These are phyloP conservation scores for Pythium rishiriense DNA, from an alignment of 352 stramenopile species.

Conservation along the genomic window DNA sequence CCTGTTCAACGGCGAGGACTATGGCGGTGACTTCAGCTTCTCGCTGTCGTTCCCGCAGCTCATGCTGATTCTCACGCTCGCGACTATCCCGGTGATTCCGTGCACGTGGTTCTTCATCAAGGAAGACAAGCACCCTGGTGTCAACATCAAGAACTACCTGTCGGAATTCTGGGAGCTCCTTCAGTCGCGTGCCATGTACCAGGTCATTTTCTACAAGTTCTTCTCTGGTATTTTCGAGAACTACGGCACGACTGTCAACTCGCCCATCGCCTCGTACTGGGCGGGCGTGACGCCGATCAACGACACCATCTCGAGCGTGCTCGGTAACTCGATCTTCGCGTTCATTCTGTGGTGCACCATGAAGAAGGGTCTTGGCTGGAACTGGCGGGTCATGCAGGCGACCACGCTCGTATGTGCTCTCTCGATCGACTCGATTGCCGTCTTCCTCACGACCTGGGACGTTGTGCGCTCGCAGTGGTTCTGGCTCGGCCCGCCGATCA, in stretches of 20 bases:
- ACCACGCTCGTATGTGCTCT: background rate
- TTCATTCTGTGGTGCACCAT: slow-evolving; percentile 22
- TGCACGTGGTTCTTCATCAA: slow-evolving; percentile 34
- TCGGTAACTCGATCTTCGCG: slow-evolving; percentile 31
- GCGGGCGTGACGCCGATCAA: slow-evolving; percentile 40
- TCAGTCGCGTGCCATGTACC: slow-evolving; percentile 18
- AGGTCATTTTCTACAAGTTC: slow-evolving; percentile 14
- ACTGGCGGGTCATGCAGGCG: slow-evolving; percentile 6
- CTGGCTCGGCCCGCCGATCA: too few relatives aligned
- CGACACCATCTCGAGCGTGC: slow-evolving; percentile 34
- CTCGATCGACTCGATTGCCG: slow-evolving; percentile 11
- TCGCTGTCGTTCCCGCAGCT: slow-evolving; percentile 11
- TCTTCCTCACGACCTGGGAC: too few relatives aligned
- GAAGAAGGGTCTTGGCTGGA: too few relatives aligned
- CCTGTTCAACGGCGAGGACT: slow-evolving; percentile 32
- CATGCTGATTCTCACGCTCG: slow-evolving; percentile 12
- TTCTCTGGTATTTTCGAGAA: slow-evolving; percentile 26
- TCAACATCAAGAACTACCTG: slow-evolving; percentile 26
- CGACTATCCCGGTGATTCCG: slow-evolving; percentile 18
- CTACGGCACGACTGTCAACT: slow-evolving; percentile 28
- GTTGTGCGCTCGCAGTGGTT: too few relatives aligned
- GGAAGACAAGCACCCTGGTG: slow-evolving; percentile 24
- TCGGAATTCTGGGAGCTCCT: slow-evolving; percentile 31
- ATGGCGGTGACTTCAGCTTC: too few relatives aligned
- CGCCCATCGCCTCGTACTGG: slow-evolving; percentile 31